phyloP scores from a whole-genome alignment of 805 yeast species.

The Hanseniaspora jakobsenii region DNA sequence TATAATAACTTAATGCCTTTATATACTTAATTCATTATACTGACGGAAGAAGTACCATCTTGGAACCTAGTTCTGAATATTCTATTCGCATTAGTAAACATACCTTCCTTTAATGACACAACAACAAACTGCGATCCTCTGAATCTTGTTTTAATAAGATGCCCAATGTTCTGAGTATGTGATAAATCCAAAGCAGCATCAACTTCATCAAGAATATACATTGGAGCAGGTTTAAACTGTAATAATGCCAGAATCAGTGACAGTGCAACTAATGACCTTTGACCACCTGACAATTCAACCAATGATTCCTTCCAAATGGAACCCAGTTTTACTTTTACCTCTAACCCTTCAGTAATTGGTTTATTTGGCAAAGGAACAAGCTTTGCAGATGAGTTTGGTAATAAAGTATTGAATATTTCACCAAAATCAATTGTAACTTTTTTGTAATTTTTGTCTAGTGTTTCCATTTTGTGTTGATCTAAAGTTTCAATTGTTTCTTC shows the following conservation, averaged over 20 bases:
- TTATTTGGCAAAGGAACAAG: constrained; percentile 68
- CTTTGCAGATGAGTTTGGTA: constrained; percentile 85
- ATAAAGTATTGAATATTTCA: constrained; percentile 68
- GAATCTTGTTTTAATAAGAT: constrained; percentile 84
- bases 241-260: constrained; percentile 83
- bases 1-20: background rate
- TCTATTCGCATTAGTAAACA: constrained; percentile 94
- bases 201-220: constrained; percentile 94
- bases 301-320: constrained; percentile 91
- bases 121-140: constrained; percentile 94
- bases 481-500: constrained; percentile 74
- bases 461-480: constrained; percentile 73
- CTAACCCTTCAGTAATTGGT: constrained; percentile 81
- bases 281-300: constrained; percentile 95
- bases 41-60: constrained; percentile 90
- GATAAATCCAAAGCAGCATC: constrained; percentile 96
- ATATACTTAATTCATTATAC: constrained; percentile 35
- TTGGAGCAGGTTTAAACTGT: constrained; percentile 95
- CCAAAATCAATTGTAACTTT: constrained; percentile 87
- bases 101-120: constrained; percentile 92
- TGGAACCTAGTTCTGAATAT: constrained; percentile 88
- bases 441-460: constrained; percentile 71
- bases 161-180: constrained; percentile 96
- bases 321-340: constrained; percentile 80
- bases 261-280: constrained; percentile 83